Evolutionary conservation across 148 eudicot genomes (phyloP).

Genomic region (Rhododendron mucronatum): DNA sequence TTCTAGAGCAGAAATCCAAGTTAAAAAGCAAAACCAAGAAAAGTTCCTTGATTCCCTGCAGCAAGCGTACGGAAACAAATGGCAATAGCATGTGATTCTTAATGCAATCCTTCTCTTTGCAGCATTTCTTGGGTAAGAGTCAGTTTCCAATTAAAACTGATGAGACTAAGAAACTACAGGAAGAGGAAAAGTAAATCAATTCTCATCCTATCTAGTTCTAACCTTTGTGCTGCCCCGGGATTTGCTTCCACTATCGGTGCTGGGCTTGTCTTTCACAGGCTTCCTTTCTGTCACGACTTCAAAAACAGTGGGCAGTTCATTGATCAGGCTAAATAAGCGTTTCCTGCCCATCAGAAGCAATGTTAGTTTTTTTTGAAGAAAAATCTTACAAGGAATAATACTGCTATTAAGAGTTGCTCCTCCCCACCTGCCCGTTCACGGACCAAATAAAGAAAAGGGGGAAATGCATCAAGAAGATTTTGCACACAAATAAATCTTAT

Average conservation of each 20-base stretch:
- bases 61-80: neutral
- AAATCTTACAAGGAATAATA: neutral
- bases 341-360: slow-evolving; percentile 48
- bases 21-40: neutral
- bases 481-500: neutral
- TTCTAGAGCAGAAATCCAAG: neutral
- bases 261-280: slow-evolving; percentile 65
- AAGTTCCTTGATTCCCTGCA: neutral
- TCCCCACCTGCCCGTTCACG: neutral
- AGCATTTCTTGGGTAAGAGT: neutral
- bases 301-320: slow-evolving; percentile 74
- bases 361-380: neutral
- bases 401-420: neutral
- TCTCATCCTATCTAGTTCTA: slow-evolving; percentile 8
- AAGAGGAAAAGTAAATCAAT: neutral
- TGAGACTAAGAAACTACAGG: neutral
- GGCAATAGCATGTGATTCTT: neutral
- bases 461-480: neutral
- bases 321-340: slow-evolving; percentile 73
- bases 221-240: slow-evolving; percentile 76
- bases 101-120: neutral
- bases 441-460: neutral
- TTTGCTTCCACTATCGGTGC: slow-evolving; percentile 77
- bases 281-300: slow-evolving; percentile 68
- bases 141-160: neutral